Base-by-base conservation (phyloP, 805 yeast species). In the Komagataella pastoris region DNA sequence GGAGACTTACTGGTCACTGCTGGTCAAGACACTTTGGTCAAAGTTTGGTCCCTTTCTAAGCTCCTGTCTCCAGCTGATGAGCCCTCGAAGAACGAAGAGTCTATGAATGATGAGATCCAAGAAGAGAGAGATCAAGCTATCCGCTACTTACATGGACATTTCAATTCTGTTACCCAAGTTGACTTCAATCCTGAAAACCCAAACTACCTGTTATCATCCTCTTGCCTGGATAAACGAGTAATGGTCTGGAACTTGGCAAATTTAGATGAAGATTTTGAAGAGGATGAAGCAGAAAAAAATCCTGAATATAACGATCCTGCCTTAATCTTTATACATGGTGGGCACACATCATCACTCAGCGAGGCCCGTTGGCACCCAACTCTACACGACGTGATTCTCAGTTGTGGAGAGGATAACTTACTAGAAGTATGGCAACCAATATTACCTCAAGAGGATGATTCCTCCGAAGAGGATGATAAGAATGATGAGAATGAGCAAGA, bases 291-390 rank as follows among this genome's bases (percentile, higher is more conserved):
- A 50, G 70, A 71, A 23, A 84, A 76, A 56, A 82, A 77, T 55
- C 61, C 61, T 46, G 75, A 75, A 43, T 77, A 76, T 54, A 79
- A 80, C 8, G 95, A 89, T 56, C 93, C 96, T 5, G 84, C 88
- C 62, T 73, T 88, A 53, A 66, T 68, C 21, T 88, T 87, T 61
- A 76, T 87, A 59, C 96, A 89, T 65, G 96, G 95, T 14, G 96
- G 96, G 10, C 96, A 88, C 66, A 79, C 89, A 2, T 79, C 77
- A 49, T 73, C 81, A 51, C 73, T 88, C 47, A 73, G 80, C 52
- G 91, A 83, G 56, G 69, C 83, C 49, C 80, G 75, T 52, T 78
- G 90, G 75, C 83, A 84, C 59, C 86, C 88, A 1, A 64, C 61
- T 7, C 65, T 83, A 49, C 71, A 73, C 23, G 75, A 81, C 66